Base-by-base conservation (phyloP, 257 asterid species). In the Euphrasia confusa region DNA sequence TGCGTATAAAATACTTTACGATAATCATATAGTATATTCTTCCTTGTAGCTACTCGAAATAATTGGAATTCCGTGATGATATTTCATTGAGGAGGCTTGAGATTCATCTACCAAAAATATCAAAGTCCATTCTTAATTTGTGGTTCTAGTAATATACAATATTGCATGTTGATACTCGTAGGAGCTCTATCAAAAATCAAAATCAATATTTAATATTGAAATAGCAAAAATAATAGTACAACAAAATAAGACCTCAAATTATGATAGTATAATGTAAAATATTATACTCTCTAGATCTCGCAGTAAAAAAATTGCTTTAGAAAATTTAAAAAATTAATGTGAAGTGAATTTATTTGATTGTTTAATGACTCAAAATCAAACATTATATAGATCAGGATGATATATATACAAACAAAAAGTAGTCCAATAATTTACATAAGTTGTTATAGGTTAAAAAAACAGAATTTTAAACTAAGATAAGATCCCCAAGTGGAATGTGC, bases 381-480 rank as follows among this genome's bases (percentile, higher is more conserved):
- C 17, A 30, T 67, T 60, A 44, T 60, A 8, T 64, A 66, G 65
- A 48, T 62, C 70, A 68, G 21, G 63, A 68, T 68, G 72, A 39
- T 5, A 30, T 39, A 10, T 60, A 28, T 69, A 68, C 79, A 70
- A 70, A 44, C 72, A 63, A 39, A 63, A 66, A 69, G 10, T 27
- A 52, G 1, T 21, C 24, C 24, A 48, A 77, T 69, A 74, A 71
- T 74, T 70, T 77, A 77, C 79, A 74, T 60, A 68, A 30, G 30
- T 44, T 18, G 53, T 47, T 33, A 75, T 66, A 60, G 39, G 39
- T 33, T 33, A 33, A 33, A 33, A 15, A 45, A 18, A 61, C 63
- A 64, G 54, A 67, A 15, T 5, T 26, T 65, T 50, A 67, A 53
- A 54, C 24, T 21, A 21, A 21, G 24, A 21, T 21, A 21, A 21